Percentiles rank a stretch among this genome's conserved stretches.
Evolutionary conservation across 257 asterid genomes (phyloP).

Genomic region (Salvia hispanica): DNA sequence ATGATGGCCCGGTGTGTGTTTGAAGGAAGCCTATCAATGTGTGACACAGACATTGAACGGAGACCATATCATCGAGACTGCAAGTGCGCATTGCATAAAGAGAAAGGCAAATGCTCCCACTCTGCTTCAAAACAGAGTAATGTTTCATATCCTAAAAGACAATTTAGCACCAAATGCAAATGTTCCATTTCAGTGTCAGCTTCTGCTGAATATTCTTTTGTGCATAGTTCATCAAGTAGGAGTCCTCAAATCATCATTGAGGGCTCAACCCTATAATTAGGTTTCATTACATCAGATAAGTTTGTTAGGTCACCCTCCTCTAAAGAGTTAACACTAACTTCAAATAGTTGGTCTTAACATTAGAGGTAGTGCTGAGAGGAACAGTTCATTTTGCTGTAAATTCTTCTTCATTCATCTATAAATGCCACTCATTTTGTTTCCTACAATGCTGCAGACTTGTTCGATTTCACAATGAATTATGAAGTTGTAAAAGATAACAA

Average conservation of each 20-base stretch:
- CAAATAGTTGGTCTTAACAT: too few species aligned
- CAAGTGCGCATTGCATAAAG: constrained; percentile 39
- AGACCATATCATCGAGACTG: constrained; percentile 45
- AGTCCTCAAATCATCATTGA: neutral
- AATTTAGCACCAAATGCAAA: neutral
- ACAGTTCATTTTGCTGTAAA: too few species aligned
- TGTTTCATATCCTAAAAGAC: constrained; percentile 31
- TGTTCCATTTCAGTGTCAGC: neutral
- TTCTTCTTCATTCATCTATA: too few species aligned
- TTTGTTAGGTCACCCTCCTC: too few species aligned
- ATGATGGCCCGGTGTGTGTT: neutral
- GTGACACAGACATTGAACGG: constrained; percentile 41
- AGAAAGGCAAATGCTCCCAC: constrained; percentile 26
- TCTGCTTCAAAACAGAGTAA: constrained; percentile 14
- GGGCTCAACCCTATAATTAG: neutral
- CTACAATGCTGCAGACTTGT: too few species aligned
- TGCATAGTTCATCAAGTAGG: constrained; percentile 5
- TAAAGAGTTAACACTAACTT: too few species aligned
- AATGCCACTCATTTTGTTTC: too few species aligned
- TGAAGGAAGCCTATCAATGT: constrained; percentile 39
- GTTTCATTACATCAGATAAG: too few species aligned
- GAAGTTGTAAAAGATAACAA: too few species aligned
- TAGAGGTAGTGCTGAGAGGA: too few species aligned
- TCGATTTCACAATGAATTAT: too few species aligned
- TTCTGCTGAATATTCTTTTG: constrained; percentile 18